Evolutionary conservation across 768 basidiomycete species (phyloP).

Genomic region (Nidula microcarpa): DNA sequence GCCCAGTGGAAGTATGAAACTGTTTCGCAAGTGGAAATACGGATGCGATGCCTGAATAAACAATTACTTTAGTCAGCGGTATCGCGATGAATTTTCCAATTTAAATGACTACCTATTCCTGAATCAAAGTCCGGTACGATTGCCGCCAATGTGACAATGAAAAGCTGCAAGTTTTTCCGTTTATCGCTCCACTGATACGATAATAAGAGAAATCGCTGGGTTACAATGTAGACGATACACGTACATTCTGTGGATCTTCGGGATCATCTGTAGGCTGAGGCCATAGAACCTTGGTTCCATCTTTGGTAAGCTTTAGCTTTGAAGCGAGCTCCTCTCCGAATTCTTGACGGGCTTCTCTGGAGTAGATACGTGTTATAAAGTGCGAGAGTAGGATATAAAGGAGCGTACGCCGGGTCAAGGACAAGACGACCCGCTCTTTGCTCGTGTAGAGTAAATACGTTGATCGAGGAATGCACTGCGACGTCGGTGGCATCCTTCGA

Average conservation of each 20-base stretch:
- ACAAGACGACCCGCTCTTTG: slow-evolving; percentile 6
- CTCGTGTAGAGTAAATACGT: not conserved
- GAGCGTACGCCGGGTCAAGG: not conserved
- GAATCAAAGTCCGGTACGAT: slow-evolving; percentile 63
- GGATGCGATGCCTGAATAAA: slow-evolving; percentile 41
- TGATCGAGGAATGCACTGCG: not conserved
- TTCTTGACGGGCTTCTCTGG: slow-evolving; percentile 51
- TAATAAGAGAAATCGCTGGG: not conserved
- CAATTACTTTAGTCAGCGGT: not conserved
- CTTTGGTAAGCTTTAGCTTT: slow-evolving; percentile 44
- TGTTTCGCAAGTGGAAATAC: slow-evolving; percentile 55
- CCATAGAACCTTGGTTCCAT: slow-evolving; percentile 56
- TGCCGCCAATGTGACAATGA: slow-evolving; percentile 52
- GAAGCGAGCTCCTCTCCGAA: slow-evolving; percentile 50
- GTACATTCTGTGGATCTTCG: slow-evolving; percentile 25
- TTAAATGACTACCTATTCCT: slow-evolving; percentile 34
- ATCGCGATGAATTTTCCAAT: not conserved
- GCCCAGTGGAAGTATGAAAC: slow-evolving; percentile 44
- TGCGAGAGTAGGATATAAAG: not conserved
- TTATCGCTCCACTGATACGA: slow-evolving; percentile 34
- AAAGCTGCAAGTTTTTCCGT: slow-evolving; percentile 44
- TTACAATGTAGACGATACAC: not conserved
- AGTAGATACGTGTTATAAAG: not conserved
- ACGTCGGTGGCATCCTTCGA: too few relatives aligned
- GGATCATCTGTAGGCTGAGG: slow-evolving; percentile 48